Evolutionary conservation across 169 alveolate species (phyloP).

Genomic region (Plasmodium gonderi): DNA sequence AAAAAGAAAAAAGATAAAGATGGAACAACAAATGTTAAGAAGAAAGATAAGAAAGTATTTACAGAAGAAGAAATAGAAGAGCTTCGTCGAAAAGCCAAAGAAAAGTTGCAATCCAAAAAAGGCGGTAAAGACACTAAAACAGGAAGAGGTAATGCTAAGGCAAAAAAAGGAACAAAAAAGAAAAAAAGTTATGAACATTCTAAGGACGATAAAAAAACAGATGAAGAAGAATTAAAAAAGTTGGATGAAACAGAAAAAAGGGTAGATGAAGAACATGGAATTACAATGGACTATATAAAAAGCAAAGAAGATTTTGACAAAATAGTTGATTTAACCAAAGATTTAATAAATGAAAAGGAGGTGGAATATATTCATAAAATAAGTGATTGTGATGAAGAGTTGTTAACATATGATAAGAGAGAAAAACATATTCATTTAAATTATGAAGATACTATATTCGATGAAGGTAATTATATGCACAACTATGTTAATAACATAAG

Average conservation of each 20-base stretch:
- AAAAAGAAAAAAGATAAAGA: slow-evolving; percentile 48
- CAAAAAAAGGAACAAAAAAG: slow-evolving; percentile 15
- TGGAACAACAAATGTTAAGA: slow-evolving; percentile 20
- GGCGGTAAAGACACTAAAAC: not conserved
- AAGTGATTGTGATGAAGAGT: slow-evolving; percentile 37
- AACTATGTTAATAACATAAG: slow-evolving; percentile 59
- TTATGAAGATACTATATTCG: slow-evolving; percentile 64
- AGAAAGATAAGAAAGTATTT: slow-evolving; percentile 37
- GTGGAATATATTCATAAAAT: slow-evolving; percentile 50
- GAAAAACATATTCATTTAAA: slow-evolving; percentile 43
- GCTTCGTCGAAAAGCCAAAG: slow-evolving; percentile 48
- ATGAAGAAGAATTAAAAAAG: not conserved
- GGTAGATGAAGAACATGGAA: not conserved
- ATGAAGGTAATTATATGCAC: slow-evolving; percentile 65
- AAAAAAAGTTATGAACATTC: not conserved
- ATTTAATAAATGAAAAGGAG: slow-evolving; percentile 58
- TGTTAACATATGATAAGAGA: slow-evolving; percentile 59
- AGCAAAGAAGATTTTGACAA: slow-evolving; percentile 60
- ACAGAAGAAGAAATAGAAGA: slow-evolving; percentile 74
- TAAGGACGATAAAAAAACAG: not conserved
- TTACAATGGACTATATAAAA: not conserved
- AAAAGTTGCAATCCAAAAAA: slow-evolving; percentile 46
- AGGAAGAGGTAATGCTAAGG: not conserved
- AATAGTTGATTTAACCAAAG: slow-evolving; percentile 19
- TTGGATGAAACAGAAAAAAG: not conserved